Evolutionary conservation across 2,329 filamentous ascomycete genomes (phyloP).

Genomic region (Ilyonectria sp.): DNA sequence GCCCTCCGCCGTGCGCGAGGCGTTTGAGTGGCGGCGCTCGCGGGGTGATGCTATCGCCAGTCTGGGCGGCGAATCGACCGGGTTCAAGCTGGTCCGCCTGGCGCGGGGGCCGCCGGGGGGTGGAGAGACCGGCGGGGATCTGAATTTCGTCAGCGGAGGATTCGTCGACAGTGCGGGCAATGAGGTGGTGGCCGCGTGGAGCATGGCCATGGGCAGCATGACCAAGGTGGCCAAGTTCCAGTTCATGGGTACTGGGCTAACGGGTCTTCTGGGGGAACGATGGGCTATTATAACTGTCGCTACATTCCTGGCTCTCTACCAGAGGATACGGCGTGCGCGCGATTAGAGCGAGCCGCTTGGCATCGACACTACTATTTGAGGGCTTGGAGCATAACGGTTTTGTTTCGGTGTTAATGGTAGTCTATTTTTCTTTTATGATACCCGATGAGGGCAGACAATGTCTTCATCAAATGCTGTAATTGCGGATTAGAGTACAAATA

Average conservation of each 20-base stretch:
- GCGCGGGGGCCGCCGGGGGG: constrained; percentile 29
- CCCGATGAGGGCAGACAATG: constrained; percentile 3
- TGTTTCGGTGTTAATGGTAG: neutral
- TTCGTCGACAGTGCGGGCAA: constrained; percentile 37
- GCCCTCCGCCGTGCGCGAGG: constrained; percentile 34
- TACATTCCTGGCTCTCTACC: constrained; percentile 38
- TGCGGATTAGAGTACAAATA: neutral
- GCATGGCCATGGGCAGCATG: constrained; percentile 28
- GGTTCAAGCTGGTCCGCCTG: constrained; percentile 45
- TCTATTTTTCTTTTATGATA: constrained; percentile 12
- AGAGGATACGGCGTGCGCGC: constrained; percentile 21
- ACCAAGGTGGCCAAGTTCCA: constrained; percentile 42
- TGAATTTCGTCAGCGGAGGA: constrained; percentile 29
- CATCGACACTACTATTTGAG: neutral
- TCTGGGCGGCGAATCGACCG: constrained; percentile 34
- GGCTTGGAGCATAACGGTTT: neutral
- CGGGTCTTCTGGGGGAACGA: constrained; percentile 43
- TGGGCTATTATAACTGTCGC: constrained; percentile 47
- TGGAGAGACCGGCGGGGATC: neutral
- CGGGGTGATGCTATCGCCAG: constrained; percentile 33
- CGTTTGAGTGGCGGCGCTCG: constrained; percentile 45
- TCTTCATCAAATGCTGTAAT: constrained; percentile 15
- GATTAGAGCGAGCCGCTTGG: neutral
- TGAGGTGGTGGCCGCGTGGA: constrained; percentile 46
- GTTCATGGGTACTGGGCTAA: constrained; percentile 42